Evolutionary conservation across 148 eudicot genomes (phyloP).

Genomic region (Beta vulgaris): DNA sequence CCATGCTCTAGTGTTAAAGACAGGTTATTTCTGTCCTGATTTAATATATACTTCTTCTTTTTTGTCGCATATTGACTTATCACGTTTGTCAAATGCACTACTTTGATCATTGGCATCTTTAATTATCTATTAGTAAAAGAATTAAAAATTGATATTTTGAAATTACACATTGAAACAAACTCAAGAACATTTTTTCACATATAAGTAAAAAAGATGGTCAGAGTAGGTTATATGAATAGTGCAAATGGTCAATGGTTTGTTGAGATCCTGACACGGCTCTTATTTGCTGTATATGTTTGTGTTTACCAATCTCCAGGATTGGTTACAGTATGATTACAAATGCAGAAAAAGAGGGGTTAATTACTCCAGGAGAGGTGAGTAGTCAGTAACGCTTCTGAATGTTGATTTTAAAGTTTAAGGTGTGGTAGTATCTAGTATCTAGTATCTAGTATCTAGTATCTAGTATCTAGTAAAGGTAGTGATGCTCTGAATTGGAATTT

Average conservation of each 20-base stretch:
- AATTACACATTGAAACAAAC: too few species aligned
- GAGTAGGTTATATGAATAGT: too few species aligned
- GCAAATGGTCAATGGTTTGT: too few species aligned
- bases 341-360: slow-evolving; percentile 45
- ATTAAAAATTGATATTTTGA: too few species aligned
- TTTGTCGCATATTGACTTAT: too few species aligned
- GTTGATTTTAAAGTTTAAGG: neutral
- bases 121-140: too few species aligned
- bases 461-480: neutral
- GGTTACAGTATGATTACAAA: slow-evolving; percentile 50
- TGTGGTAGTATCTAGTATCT: slow-evolving; percentile 2
- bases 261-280: neutral
- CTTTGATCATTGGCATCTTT: too few species aligned
- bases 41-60: too few species aligned
- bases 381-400: neutral
- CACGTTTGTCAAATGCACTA: too few species aligned
- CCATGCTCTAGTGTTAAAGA: slow-evolving; percentile 94
- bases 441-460: neutral
- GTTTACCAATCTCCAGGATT: slow-evolving; percentile 25
- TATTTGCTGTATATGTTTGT: neutral
- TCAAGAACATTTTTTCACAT: too few species aligned
- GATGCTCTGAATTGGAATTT: neutral
- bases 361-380: slow-evolving; percentile 47
- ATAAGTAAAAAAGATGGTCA: too few species aligned
- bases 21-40: slow-evolving; percentile 32